phyloP scores from a whole-genome alignment of 2,329 filamentous ascomycete species.

The Fusarium pseudocircinatum region DNA sequence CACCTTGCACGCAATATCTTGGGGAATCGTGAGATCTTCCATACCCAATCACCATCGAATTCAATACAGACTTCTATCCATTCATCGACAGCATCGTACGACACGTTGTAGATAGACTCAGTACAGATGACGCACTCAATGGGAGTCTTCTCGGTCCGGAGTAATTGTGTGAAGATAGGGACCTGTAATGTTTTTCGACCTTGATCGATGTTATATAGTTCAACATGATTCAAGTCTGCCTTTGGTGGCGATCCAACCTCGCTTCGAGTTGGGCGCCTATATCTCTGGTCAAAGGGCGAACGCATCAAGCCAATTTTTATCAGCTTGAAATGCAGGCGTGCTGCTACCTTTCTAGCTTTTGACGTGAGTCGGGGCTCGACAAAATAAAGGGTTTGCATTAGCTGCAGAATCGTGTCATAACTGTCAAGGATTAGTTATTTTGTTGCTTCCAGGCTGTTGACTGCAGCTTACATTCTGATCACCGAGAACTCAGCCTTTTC shows the following conservation, averaged over 20 bases:
- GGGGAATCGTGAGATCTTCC: neutral
- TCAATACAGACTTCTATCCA: neutral
- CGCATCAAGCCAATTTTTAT: neutral
- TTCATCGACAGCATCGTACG: neutral
- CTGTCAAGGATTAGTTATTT: neutral
- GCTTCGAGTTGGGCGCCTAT: neutral
- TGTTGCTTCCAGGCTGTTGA: neutral
- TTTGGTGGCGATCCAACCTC: fast-evolving
- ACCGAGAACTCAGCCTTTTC: neutral
- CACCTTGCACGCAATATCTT: neutral
- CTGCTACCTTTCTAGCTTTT: neutral
- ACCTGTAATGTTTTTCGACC: neutral
- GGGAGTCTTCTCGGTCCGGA: neutral
- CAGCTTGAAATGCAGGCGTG: neutral
- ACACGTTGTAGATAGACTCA: neutral
- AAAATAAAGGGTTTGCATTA: neutral
- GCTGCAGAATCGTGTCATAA: neutral
- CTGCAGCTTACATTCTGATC: neutral
- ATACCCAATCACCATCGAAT: neutral
- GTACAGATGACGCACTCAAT: neutral
- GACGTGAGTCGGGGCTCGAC: neutral
- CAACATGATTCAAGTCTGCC: neutral
- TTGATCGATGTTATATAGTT: neutral
- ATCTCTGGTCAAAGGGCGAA: neutral
- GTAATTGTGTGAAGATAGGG: neutral